Conservation (phyloP, 2,329 filamentous ascomycete genomes). For the Leptographium radiaticola region DNA sequence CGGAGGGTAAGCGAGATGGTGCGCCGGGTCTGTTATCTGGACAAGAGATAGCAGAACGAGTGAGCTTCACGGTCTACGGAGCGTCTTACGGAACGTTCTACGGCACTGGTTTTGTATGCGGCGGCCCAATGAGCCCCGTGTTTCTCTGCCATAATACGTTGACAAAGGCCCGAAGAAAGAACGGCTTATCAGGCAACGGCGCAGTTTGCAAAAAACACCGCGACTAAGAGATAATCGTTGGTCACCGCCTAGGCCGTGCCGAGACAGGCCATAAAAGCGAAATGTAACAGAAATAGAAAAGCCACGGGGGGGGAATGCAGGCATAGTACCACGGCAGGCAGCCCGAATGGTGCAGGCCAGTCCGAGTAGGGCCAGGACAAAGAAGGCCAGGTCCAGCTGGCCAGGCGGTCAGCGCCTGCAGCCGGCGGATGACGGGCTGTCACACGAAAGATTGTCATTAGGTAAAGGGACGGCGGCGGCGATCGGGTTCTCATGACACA, state of each 20-base stretch:
- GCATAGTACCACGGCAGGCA: neutral
- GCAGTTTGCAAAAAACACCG: neutral
- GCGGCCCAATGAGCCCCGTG: neutral
- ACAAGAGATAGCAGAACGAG: neutral
- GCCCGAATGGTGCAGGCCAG: neutral
- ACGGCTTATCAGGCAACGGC: neutral
- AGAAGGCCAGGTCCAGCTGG: neutral
- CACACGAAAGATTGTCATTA: neutral
- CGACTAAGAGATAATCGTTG: neutral
- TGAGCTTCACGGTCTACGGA: neutral
- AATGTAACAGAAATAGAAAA: neutral
- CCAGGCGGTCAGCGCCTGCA: neutral
- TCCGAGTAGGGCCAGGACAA: neutral
- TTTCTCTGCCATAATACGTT: neutral
- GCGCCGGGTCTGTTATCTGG: too few relatives aligned
- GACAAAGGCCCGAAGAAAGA: neutral
- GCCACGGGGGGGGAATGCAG: neutral
- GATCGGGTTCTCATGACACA: neutral
- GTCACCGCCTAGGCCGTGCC: neutral
- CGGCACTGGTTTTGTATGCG: neutral
- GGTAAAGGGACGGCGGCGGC: neutral
- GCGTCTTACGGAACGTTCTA: neutral
- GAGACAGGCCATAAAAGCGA: neutral
- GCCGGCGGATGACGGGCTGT: neutral
- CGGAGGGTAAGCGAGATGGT: neutral